A percentile compares a stretch with the other conserved stretches of the same genome.
Evolutionary conservation across 73 alveolate genomes (phyloP).

Genomic region (Blepharisma stoltei): DNA sequence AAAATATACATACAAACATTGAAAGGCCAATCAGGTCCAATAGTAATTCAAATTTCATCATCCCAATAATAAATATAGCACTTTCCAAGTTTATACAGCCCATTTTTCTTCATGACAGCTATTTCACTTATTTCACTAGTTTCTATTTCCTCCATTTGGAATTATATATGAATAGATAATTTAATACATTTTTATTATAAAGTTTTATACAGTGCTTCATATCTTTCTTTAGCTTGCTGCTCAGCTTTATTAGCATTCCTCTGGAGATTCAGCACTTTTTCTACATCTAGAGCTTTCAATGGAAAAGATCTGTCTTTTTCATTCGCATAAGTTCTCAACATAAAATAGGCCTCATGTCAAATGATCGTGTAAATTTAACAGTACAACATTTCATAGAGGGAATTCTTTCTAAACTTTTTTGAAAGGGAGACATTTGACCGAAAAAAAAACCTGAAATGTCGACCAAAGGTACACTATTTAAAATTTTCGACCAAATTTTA

Average conservation of each 20-base stretch:
- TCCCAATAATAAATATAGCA: slow-evolving; percentile 20
- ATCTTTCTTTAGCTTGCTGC: background rate
- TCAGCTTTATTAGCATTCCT: slow-evolving; percentile 62
- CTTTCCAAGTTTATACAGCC: background rate
- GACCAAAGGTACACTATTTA: no score
- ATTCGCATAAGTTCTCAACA: slow-evolving; percentile 87
- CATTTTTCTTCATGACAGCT: background rate
- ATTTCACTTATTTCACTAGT: background rate
- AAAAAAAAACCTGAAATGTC: no score
- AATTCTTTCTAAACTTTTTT: no score
- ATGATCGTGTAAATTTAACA: no score
- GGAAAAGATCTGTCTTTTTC: slow-evolving; percentile 64
- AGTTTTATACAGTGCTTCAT: slow-evolving; percentile 2
- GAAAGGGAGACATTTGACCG: no score
- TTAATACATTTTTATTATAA: background rate
- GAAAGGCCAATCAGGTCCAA: slow-evolving; percentile 65
- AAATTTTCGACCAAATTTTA: no score
- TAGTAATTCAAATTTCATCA: slow-evolving; percentile 30
- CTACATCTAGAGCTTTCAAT: slow-evolving; percentile 66
- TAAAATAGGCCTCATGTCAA: no score
- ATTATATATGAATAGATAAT: no score
- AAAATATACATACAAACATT: slow-evolving; percentile 30
- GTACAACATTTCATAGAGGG: no score
- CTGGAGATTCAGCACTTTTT: slow-evolving; percentile 51
- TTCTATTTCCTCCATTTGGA: no score